These are phyloP conservation scores for Malus hybrid DNA, from an alignment of 331 rosid species.

Conservation along the genomic window DNA sequence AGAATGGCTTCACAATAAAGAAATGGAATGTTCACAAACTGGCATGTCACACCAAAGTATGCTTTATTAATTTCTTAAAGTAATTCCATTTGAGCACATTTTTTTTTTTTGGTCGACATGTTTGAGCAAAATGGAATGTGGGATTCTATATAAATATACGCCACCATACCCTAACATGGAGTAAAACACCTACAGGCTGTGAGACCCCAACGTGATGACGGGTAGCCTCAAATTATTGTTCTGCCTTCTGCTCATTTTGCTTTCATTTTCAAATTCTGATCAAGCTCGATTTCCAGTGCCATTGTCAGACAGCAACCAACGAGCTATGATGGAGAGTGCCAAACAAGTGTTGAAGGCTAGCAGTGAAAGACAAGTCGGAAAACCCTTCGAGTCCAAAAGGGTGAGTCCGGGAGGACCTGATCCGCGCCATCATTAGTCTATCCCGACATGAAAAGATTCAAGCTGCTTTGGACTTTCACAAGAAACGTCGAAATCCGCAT, in stretches of 20 bases:
- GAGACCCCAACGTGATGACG: background rate
- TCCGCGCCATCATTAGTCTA: slow-evolving; percentile 13
- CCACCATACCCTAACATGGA: background rate
- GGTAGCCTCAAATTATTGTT: slow-evolving; percentile 7
- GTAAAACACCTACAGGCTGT: background rate
- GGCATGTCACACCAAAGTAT: background rate
- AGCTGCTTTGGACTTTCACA: background rate
- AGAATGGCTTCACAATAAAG: background rate
- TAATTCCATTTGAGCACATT: background rate
- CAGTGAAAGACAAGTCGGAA: slow-evolving; percentile 6
- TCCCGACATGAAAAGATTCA: background rate
- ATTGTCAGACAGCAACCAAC: background rate
- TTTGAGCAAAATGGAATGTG: background rate
- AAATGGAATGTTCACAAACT: background rate
- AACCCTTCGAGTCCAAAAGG: background rate
- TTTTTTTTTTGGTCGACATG: background rate
- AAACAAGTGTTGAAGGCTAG: slow-evolving; percentile 9
- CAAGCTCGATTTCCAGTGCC: background rate
- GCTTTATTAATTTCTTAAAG: background rate
- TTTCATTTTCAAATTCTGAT: background rate
- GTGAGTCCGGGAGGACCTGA: slow-evolving; percentile 17
- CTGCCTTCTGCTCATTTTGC: background rate
- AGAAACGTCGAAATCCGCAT: background rate
- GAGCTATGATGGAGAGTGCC: slow-evolving; percentile 6
- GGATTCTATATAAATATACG: background rate